phyloP scores from a whole-genome alignment of 2,329 filamentous ascomycete genomes.

The Endothia cerciana region DNA sequence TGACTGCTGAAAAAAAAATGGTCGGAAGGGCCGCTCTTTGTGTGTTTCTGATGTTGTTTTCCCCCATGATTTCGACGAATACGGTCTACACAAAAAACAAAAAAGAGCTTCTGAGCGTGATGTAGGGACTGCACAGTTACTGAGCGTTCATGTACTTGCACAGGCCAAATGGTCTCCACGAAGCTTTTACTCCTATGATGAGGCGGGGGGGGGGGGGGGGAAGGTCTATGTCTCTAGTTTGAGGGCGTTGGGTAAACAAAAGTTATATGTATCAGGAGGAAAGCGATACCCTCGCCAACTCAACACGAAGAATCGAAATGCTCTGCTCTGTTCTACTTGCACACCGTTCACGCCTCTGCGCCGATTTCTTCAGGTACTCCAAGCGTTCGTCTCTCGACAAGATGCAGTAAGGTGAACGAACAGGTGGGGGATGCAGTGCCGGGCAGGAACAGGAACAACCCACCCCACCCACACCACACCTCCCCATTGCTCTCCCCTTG shows the following conservation, averaged over 20 bases:
- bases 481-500: no score
- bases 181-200: constrained; percentile 1
- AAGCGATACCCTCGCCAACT: neutral
- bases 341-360: neutral
- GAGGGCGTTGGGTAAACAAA: constrained; percentile 14
- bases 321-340: constrained; percentile 6
- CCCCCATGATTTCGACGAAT: neutral
- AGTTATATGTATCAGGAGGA: neutral
- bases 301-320: neutral
- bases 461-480: no score
- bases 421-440: neutral
- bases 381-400: neutral
- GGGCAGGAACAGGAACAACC: no score
- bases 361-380: neutral
- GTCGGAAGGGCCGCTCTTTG: neutral
- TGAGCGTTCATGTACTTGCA: constrained; percentile 11
- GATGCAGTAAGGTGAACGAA: neutral
- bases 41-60: neutral
- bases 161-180: neutral
- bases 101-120: neutral
- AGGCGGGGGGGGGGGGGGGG: neutral
- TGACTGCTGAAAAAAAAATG: neutral
- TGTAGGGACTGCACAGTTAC: constrained; percentile 8
- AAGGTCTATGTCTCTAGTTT: neutral
- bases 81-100: neutral